Conservation (phyloP, 1,284 basidiomycete species). For the Microbotryum scabiosae region DNA sequence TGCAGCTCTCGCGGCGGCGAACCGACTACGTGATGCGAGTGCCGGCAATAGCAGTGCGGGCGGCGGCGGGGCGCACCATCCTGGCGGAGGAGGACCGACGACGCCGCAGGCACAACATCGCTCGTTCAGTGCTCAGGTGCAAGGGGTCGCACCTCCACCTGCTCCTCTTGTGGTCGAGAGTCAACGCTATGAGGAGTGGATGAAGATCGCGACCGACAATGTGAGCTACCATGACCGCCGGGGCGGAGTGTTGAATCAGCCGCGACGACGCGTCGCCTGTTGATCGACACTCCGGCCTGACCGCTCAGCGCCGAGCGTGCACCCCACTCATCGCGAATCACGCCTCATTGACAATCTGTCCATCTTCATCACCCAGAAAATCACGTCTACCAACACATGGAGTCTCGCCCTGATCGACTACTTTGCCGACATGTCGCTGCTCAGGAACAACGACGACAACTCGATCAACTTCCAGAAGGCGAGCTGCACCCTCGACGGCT, state of each 20-base stretch:
- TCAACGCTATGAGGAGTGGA: constrained; percentile 76
- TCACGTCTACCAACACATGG: constrained; percentile 97
- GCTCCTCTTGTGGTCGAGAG: constrained; percentile 25
- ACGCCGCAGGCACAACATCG: not conserved
- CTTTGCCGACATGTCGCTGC: constrained; percentile 96
- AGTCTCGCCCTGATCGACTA: constrained; percentile 97
- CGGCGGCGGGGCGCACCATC: too few relatives aligned
- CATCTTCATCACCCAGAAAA: constrained; percentile 61
- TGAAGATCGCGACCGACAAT: constrained; percentile 99
- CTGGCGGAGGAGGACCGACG: not conserved
- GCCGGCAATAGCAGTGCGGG: not conserved
- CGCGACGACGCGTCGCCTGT: not conserved
- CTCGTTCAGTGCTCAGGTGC: not conserved
- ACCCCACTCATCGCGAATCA: not conserved
- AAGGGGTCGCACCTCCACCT: not conserved
- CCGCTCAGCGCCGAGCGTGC: not conserved
- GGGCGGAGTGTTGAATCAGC: not conserved
- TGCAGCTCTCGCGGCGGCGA: constrained; percentile 19
- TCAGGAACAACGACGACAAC: constrained; percentile 76
- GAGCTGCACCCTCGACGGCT: constrained; percentile 93
- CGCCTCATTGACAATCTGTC: not conserved
- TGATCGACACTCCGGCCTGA: not conserved
- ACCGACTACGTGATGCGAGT: constrained; percentile 6
- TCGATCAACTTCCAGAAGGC: constrained; percentile 98
- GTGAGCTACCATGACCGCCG: constrained; percentile 48